Evolutionary conservation across 805 yeast species (phyloP), one percentile per base, ranked within the genome.

Genomic region (Henningerozyma blattae): DNA sequence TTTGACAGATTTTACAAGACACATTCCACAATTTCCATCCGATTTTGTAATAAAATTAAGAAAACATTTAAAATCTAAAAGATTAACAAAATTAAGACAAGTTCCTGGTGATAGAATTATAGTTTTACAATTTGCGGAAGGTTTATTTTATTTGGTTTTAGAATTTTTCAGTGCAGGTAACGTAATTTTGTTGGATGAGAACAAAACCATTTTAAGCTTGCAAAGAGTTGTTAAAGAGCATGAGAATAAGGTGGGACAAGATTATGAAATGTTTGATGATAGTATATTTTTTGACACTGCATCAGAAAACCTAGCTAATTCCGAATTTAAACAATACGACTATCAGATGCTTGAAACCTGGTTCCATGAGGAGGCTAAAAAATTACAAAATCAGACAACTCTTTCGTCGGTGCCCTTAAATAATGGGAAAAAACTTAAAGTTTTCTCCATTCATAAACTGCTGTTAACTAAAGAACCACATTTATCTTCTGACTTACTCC

Each of bases 91-190:
- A 25, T 60, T 89, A 29, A 72, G 68, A 42, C 94, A 86, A 44
- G 71, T 89, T 4, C 78, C 75, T 1, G 71, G 75, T 47, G 95
- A 86, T 51, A 68, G 97, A 54, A 73, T 84, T n/a, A 62, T 84
- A 29, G 94, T 86, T 0, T 56, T 89, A 30, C 75, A 83, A 39
- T 89, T 89, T 58, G 75, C 87, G 30, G 94, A 84, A 47, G 95
- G 95, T 2, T 47, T 72, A 34, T 75, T 61, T 48, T 78, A 81
- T 45, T 60, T 89, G 42, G 94, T 84, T 0, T 57, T 89, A 34
- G 98, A 89, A 56, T 89, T 89, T 48, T 89, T 87, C 61, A 82
- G 95, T 51, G 95, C 95, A 3, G 98, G 98, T 18, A 89, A 89
- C 51, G 72, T 89, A 35, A 62, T 89, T 15, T 63, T 89, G 15